These are phyloP conservation scores for Hypoxylon sp. DNA, from an alignment of 2,329 filamentous ascomycete species.

Conservation along the genomic window DNA sequence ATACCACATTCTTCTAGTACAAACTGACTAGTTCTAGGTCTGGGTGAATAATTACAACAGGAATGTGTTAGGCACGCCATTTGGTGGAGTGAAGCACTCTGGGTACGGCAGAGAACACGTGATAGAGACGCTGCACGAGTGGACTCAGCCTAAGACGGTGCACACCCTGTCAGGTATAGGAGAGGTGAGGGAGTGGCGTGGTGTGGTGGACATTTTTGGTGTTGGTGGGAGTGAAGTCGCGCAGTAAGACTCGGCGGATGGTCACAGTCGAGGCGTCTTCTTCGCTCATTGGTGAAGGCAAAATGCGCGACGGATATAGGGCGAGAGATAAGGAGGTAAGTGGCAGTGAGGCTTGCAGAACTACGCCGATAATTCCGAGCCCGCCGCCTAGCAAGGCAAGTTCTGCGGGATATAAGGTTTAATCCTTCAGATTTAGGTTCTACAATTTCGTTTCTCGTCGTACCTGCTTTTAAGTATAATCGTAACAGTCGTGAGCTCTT, in stretches of 20 bases:
- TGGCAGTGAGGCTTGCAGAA: neutral
- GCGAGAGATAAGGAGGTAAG: neutral
- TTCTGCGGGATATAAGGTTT: constrained; percentile 23
- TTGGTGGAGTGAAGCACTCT: constrained; percentile 45
- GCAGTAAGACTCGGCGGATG: constrained; percentile 2
- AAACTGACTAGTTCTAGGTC: constrained; percentile 47
- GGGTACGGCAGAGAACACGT: constrained; percentile 44
- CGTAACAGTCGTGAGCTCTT: constrained; percentile 3
- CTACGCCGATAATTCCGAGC: constrained; percentile 35
- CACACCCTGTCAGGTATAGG: constrained; percentile 23
- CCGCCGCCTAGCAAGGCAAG: constrained; percentile 9
- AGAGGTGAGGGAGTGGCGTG: constrained; percentile 25
- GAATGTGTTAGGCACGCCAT: constrained; percentile 41
- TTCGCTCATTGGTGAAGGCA: constrained; percentile 18
- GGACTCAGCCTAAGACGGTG: constrained; percentile 28
- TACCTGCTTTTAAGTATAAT: neutral
- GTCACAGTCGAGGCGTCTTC: neutral
- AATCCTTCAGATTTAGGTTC: constrained; percentile 4
- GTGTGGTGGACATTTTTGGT: constrained; percentile 33
- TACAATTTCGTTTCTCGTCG: constrained; percentile 1
- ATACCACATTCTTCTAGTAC: neutral
- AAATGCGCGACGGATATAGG: constrained; percentile 13
- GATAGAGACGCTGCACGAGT: constrained; percentile 37
- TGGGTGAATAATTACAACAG: constrained; percentile 63
- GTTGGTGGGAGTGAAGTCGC: constrained; percentile 23